phyloP scores from a whole-genome alignment of 176 grass and related monocot genomes.

The Paspalum vaginatum region DNA sequence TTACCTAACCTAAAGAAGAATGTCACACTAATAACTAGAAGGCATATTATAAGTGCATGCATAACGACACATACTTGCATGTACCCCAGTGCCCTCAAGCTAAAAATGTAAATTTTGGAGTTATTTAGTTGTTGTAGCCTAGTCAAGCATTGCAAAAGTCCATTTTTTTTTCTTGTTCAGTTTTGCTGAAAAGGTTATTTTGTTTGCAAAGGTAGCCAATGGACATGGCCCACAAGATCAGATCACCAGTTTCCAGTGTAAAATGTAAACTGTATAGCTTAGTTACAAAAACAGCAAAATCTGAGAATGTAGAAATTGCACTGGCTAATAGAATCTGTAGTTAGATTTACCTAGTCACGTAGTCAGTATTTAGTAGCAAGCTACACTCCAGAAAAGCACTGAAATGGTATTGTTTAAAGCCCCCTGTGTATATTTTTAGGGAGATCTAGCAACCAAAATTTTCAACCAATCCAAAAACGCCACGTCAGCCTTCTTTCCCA shows the following conservation, averaged over 20 bases:
- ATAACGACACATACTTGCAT: neutral
- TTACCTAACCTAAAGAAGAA: neutral
- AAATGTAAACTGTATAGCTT: neutral
- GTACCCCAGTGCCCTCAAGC: neutral
- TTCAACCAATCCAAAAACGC: too few species aligned
- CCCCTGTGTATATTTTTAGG: neutral
- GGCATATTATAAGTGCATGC: neutral
- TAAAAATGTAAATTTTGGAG: neutral
- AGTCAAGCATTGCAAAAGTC: slow-evolving; percentile 1
- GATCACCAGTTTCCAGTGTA: neutral
- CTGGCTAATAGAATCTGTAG: neutral
- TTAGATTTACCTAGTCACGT: neutral
- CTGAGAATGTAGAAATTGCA: neutral
- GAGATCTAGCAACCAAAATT: too few species aligned
- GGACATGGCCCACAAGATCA: slow-evolving; percentile 10
- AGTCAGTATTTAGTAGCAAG: neutral
- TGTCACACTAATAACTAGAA: neutral
- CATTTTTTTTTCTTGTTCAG: neutral
- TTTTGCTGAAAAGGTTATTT: slow-evolving; percentile 10
- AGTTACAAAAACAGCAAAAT: neutral
- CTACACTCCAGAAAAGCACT: neutral
- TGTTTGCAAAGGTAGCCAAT: neutral
- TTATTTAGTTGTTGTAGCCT: slow-evolving; percentile 1
- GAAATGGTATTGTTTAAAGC: neutral
- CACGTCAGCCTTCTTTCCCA: too few species aligned